Percentiles rank a stretch among this genome's conserved stretches.
Evolutionary conservation across 108 stramenopile genomes (phyloP).

Genomic region (Cyclotella sp.): DNA sequence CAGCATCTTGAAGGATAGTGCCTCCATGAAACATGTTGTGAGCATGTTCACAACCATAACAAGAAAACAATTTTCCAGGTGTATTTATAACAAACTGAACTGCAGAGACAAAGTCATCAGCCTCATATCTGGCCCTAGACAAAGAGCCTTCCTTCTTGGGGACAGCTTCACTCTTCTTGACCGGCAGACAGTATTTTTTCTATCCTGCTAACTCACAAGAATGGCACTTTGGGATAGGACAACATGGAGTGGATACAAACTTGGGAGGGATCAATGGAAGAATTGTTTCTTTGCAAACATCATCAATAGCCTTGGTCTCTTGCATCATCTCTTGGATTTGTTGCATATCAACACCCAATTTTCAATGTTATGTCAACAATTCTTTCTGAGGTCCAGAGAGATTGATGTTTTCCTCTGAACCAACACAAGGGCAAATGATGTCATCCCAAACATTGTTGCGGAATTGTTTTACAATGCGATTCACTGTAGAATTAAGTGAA

Average conservation of each 20-base stretch:
- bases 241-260: background rate
- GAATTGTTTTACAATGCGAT: too few species aligned
- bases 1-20: conserved; percentile 52
- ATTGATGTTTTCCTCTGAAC: too few species aligned
- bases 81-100: conserved; percentile 35
- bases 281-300: background rate
- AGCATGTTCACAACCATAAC: conserved; percentile 30
- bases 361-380: too few species aligned
- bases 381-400: too few species aligned
- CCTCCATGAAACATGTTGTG: conserved; percentile 25
- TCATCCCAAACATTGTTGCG: too few species aligned
- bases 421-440: too few species aligned
- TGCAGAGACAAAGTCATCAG: conserved; percentile 47
- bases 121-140: background rate
- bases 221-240: background rate
- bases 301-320: background rate
- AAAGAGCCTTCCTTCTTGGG: background rate
- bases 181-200: too few species aligned
- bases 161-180: too few species aligned
- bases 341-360: too few species aligned
- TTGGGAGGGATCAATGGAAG: background rate
- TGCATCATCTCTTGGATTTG: conserved; percentile 1
- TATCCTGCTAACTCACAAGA: background rate
- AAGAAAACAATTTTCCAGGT: conserved; percentile 37
- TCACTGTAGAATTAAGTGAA: too few species aligned